Evolutionary conservation across 2,329 filamentous ascomycete species (phyloP), one percentile per base, ranked within the genome.

Genomic region (Aspergillus sergii): DNA sequence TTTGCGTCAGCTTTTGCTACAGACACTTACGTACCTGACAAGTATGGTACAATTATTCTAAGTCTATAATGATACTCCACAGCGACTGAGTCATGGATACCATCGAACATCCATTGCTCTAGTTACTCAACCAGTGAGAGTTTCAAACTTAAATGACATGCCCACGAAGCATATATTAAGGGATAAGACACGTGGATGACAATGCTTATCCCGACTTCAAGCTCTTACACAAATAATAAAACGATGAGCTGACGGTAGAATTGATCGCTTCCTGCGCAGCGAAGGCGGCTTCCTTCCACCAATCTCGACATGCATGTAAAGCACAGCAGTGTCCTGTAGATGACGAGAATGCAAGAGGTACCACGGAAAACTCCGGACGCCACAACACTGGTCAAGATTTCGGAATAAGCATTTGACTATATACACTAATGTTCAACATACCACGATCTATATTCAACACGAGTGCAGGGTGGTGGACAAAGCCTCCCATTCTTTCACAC

Each of bases 401-500:
- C 1, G 3, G 4, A 21, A 0, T 26, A 4, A 19, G 7, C 1
- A 8, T 14, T 3, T 28, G 45, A 28, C 21, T 28, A 19, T 26
- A 14, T 48, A 48, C 23, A 48, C 45, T 26, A 14, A 8, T 21
- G 21, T 26, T 46, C 45, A 26, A 28, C 5, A 14, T 6, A 19
- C 11, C 2, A 26, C 23, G 19, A 14, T 2, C 14, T 14, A 2
- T 10, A 34, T 21, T 34, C 30, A 51, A 51, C 23, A 34, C 30
- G n/a, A 36, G 11, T 55, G 51, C 23, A 55, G 14, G 4, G 51
- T 55, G 34, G 51, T 55, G 12, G 57, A 58, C 48, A 60, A n/a
- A 19, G 48, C 58, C 36, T 45, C 58, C 58, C 58, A 60, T 21
- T 60, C 58, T 39, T 59, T 59, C 4, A 59, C 50, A 5, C 32